phyloP scores from a whole-genome alignment of 2,329 filamentous ascomycete species.

The Trichoderma arundinaceum region DNA sequence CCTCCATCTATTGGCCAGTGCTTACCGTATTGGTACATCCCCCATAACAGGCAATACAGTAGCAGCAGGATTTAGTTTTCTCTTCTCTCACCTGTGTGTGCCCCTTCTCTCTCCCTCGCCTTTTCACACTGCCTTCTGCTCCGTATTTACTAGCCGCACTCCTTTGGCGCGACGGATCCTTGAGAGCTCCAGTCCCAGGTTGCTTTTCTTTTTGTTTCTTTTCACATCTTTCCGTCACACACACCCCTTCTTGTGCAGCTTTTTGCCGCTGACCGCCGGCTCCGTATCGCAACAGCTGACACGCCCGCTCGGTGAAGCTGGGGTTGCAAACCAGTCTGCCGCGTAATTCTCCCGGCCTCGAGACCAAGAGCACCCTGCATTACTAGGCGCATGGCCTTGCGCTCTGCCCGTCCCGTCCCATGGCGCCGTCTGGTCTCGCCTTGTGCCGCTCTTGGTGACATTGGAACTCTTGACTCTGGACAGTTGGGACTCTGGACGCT shows the following conservation, averaged over 20 bases:
- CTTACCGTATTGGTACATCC: no score
- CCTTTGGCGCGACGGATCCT: not conserved
- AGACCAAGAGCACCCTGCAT: conserved; percentile 9
- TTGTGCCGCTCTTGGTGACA: conserved; percentile 10
- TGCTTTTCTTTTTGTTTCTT: not conserved
- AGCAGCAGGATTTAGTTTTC: not conserved
- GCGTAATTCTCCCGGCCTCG: conserved; percentile 1
- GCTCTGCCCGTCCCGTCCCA: not conserved
- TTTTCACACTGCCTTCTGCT: not conserved
- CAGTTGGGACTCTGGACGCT: not conserved
- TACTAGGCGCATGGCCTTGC: not conserved
- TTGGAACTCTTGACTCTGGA: not conserved
- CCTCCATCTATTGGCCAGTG: no score
- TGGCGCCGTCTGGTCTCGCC: not conserved
- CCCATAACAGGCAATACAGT: no score
- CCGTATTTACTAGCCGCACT: conserved; percentile 15
- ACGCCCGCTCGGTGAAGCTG: conserved; percentile 46
- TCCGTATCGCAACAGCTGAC: conserved; percentile 44
- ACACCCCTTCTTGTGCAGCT: not conserved
- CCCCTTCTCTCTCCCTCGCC: not conserved
- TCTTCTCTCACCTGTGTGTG: no score
- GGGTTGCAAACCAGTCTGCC: not conserved
- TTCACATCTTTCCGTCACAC: no score
- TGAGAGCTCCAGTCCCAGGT: not conserved
- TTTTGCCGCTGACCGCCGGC: not conserved